A percentile compares a stretch with the other conserved stretches of the same genome.
Conservation (phyloP, 352 stramenopile genomes). For the Phytophthora capsici region DNA sequence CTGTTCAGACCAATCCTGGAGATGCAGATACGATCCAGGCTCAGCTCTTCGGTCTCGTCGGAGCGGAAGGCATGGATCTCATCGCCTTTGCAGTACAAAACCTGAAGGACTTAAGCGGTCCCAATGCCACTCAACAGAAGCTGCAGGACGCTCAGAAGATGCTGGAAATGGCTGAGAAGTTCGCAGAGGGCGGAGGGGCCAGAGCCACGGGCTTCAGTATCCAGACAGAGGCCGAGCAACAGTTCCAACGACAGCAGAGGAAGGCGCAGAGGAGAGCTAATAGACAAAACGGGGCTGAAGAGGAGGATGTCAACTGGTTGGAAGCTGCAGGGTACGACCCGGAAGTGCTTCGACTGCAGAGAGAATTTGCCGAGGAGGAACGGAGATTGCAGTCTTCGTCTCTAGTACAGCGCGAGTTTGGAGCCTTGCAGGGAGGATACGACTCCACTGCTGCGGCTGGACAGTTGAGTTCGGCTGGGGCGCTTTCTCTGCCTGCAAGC, state of each 20-base stretch:
- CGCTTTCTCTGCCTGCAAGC: slow-evolving; percentile 56
- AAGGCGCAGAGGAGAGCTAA: slow-evolving; percentile 67
- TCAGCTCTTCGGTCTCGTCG: slow-evolving; percentile 84
- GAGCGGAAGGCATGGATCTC: slow-evolving; percentile 86
- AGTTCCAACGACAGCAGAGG: slow-evolving; percentile 50
- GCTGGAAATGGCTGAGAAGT: slow-evolving; percentile 43
- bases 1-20: slow-evolving; percentile 50
- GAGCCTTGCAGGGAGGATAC: slow-evolving; percentile 69
- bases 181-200: slow-evolving; percentile 5
- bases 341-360: slow-evolving; percentile 76
- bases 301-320: slow-evolving; percentile 70
- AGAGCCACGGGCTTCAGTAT: slow-evolving; percentile 63
- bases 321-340: slow-evolving; percentile 81
- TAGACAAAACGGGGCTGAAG: slow-evolving; percentile 41
- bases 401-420: slow-evolving; percentile 80
- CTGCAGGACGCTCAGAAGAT: slow-evolving; percentile 54
- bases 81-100: slow-evolving; percentile 82
- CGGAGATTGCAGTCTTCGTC: slow-evolving; percentile 67
- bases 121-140: slow-evolving; percentile 41
- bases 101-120: slow-evolving; percentile 32
- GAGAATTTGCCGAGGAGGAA: slow-evolving; percentile 76
- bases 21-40: slow-evolving; percentile 70
- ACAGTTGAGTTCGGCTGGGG: slow-evolving; percentile 63
- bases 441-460: slow-evolving; percentile 70
- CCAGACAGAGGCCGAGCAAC: slow-evolving; percentile 68